phyloP scores from a whole-genome alignment of 1,139 yeast species.

The Hyphopichia buzzinii region DNA sequence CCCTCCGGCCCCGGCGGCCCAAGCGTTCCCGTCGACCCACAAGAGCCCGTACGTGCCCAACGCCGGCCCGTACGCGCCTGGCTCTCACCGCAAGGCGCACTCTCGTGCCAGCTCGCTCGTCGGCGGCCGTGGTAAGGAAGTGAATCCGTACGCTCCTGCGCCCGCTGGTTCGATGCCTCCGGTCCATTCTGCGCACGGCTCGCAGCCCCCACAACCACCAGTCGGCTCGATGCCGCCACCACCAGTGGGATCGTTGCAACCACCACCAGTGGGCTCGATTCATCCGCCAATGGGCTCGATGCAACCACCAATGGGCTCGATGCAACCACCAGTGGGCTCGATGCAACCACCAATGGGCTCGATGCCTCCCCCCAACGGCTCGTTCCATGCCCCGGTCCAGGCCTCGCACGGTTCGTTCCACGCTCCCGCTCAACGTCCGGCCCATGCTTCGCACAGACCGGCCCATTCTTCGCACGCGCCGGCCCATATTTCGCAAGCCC shows the following conservation, averaged over 20 bases:
- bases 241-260: neutral
- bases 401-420: conserved; percentile 28
- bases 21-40: conserved; percentile 9
- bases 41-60: conserved; percentile 45
- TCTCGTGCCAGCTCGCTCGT: conserved; percentile 44
- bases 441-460: neutral
- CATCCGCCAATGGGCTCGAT: conserved; percentile 2
- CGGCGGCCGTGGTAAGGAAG: conserved; percentile 42
- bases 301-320: conserved; percentile 3
- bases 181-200: no score
- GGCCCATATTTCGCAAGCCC: neutral
- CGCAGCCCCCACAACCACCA: no score
- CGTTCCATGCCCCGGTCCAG: conserved; percentile 31
- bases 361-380: neutral
- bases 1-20: conserved; percentile 1
- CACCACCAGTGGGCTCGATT: conserved; percentile 2
- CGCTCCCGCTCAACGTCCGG: conserved; percentile 9
- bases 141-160: conserved; percentile 46
- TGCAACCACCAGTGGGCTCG: conserved; percentile 5
- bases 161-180: conserved; percentile 18
- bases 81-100: conserved; percentile 33
- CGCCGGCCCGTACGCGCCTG: conserved; percentile 49
- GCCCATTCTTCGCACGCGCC: neutral
- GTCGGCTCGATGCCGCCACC: neutral
- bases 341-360: neutral